phyloP scores from a whole-genome alignment of 352 stramenopile species.

The Pelagophyceae sp. region DNA sequence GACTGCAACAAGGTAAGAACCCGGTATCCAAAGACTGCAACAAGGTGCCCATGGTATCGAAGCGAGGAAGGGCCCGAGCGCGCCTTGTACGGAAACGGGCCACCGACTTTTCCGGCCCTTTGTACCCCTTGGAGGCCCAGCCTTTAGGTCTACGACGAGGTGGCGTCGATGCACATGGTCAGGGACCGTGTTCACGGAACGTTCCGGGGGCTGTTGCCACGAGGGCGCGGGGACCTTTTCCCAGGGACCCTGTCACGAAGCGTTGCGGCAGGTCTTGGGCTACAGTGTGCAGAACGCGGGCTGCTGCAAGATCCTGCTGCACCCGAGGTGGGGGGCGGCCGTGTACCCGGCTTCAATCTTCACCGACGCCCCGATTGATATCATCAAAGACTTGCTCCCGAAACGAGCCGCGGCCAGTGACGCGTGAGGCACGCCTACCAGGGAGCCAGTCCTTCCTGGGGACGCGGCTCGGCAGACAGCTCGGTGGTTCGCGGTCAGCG shows the following conservation, averaged over 20 bases:
- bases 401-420: no score
- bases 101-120: no score
- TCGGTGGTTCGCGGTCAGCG: no score
- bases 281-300: slow-evolving; percentile 60
- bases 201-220: neutral
- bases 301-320: slow-evolving; percentile 90
- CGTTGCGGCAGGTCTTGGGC: slow-evolving; percentile 51
- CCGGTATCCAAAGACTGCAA: no score
- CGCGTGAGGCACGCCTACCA: no score
- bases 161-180: slow-evolving; percentile 88
- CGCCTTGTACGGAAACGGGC: no score
- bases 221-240: neutral
- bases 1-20: no score
- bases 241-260: neutral
- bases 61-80: no score
- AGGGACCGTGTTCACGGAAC: slow-evolving; percentile 62
- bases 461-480: no score
- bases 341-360: slow-evolving; percentile 94
- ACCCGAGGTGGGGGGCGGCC: slow-evolving; percentile 82
- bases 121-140: no score
- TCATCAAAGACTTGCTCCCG: slow-evolving; percentile 53
- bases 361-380: slow-evolving; percentile 72
- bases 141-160: slow-evolving; percentile 91
- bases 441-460: no score
- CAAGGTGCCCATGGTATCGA: no score